Evolutionary conservation across 768 basidiomycete species (phyloP), one percentile per base, ranked within the genome.

Genomic region (Chalciporus pseudorubinellus): DNA sequence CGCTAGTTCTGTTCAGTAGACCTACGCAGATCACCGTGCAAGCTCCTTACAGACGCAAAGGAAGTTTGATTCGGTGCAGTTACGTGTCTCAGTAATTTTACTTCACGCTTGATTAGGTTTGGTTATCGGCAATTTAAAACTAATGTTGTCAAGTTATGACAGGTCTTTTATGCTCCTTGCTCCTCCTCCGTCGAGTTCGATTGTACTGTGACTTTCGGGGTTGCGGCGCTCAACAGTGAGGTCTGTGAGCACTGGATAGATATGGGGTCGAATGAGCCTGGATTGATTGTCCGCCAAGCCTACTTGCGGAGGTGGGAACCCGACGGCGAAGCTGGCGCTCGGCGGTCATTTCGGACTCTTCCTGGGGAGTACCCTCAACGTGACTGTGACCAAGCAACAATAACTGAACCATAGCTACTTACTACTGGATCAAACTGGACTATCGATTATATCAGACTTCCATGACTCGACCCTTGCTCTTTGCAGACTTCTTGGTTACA

Each of bases 241-340:
- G 51, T 61, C 50, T 44, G 53, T 50, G 47, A 34, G 21, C 36
- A 42, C 51, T 46, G 14, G 53, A 28, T 38, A 22, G 56, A 40
- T 52, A 50, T 55, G 53, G 34, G 42, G 40, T 44, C 57, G 48
- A 31, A 51, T 28, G 42, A 24, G 24, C 9, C 20, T 14, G 52
- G 54, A 43, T 59, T 21, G 21, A n/a, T 53, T 51, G 53, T 44
- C 44, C 50, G 36, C n/a, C 34, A 19, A 39, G 21, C 46, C 16
- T 26, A 21, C 41, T 44, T 44, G 42, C 52, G 56, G 60, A 60
- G 56, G 54, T 59, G 59, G 59, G 56, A 66, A 64, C 55, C 46
- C 50, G 14, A n/a, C n/a, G n/a, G n/a, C n/a, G n/a, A n/a, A 33
- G 34, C 41, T 39, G n/a, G n/a, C n/a, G n/a, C n/a, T n/a, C n/a